Conservation (phyloP, 306 rosid genomes). For the Fragaria nilgerrensis region DNA sequence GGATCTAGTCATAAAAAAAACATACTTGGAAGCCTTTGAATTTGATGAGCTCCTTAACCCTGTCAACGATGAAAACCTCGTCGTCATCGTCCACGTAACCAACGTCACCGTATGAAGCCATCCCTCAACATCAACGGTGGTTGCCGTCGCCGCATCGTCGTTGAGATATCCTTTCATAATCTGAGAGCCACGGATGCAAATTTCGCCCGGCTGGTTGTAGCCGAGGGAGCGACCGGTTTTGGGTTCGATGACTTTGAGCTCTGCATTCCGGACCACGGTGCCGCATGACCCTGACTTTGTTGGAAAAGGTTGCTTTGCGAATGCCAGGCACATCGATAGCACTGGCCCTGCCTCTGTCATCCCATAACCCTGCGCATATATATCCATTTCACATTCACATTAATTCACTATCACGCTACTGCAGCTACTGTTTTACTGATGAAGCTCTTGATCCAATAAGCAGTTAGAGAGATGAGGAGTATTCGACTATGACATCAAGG, state of each 20-base stretch:
- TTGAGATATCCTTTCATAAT: constrained; percentile 89
- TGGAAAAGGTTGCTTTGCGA: constrained; percentile 64
- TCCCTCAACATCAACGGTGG: constrained; percentile 68
- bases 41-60: constrained; percentile 88
- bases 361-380: constrained; percentile 65
- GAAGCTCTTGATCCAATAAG: background rate
- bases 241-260: constrained; percentile 71
- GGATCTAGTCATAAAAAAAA: background rate
- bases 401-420: background rate
- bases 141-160: constrained; percentile 56
- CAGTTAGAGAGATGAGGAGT: background rate
- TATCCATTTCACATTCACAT: background rate
- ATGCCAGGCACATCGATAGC: constrained; percentile 62
- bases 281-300: constrained; percentile 84
- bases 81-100: constrained; percentile 76
- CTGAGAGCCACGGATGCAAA: constrained; percentile 76
- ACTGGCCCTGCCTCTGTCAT: constrained; percentile 99
- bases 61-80: constrained; percentile 79
- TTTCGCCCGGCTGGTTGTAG: constrained; percentile 74
- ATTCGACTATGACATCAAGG: background rate
- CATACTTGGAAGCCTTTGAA: constrained; percentile 90
- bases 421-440: too few species aligned
- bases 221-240: constrained; percentile 58
- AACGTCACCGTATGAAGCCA: constrained; percentile 90
- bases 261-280: constrained; percentile 71